Conservation (phyloP, 179 eudicot genomes). For the Amaranthus tricolor region DNA sequence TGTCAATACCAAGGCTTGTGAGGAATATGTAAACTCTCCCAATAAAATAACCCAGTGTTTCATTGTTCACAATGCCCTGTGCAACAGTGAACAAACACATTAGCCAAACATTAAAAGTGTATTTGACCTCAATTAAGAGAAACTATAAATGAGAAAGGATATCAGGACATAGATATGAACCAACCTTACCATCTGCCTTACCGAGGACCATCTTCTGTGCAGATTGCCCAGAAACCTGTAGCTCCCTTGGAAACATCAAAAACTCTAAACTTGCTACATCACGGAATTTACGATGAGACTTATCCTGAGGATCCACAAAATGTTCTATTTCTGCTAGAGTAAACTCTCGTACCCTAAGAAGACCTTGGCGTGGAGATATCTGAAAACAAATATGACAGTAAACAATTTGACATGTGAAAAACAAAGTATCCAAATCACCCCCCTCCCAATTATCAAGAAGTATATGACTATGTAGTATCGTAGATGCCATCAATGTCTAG, state of each 20-base stretch:
- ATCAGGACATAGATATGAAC: background rate
- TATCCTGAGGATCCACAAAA: conserved; percentile 93
- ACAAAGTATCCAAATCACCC: background rate
- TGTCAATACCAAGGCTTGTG: conserved; percentile 83
- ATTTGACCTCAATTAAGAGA: background rate
- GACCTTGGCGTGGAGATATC: conserved; percentile 99
- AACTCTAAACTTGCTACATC: conserved; percentile 77
- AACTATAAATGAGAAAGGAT: background rate
- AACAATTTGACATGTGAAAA: background rate
- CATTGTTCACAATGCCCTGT: conserved; percentile 86
- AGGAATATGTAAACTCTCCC: conserved; percentile 90
- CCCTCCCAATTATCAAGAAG: background rate
- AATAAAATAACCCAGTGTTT: conserved; percentile 87
- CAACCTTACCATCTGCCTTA: conserved; percentile 74
- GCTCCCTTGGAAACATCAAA: conserved; percentile 92
- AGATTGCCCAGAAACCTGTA: conserved; percentile 77
- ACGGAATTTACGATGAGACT: conserved; percentile 77
- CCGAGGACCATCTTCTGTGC: conserved; percentile 63
- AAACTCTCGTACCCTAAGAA: conserved; percentile 91
- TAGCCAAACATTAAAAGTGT: conserved; percentile 1
- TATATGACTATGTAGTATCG: background rate
- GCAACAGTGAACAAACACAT: conserved; percentile 3
- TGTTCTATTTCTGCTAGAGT: conserved; percentile 98
- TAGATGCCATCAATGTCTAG: conserved; percentile 1
- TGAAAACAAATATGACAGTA: conserved; percentile 24